Percentiles rank a stretch among this genome's conserved stretches.
phyloP scores from a whole-genome alignment of 345 rosid species.

The Eucalyptus polybractea region DNA sequence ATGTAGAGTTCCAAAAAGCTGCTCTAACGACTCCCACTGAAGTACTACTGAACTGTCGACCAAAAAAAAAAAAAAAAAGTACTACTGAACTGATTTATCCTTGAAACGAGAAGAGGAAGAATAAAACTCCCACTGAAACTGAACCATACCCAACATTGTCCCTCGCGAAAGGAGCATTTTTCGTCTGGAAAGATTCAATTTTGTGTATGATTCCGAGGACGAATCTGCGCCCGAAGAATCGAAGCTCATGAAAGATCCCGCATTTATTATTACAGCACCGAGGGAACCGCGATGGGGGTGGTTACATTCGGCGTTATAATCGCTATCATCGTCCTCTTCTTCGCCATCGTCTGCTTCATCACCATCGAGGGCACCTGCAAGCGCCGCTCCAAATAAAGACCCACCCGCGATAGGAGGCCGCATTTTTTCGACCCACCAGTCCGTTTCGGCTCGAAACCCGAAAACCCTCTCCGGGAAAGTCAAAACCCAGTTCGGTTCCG shows the following conservation, averaged over 20 bases:
- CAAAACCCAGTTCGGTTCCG: background rate
- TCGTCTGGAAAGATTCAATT: background rate
- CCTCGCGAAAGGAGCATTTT: background rate
- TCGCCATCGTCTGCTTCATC: constrained; percentile 48
- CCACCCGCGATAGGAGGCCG: background rate
- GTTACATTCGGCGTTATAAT: constrained; percentile 66
- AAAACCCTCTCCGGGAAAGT: background rate
- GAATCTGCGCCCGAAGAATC: background rate
- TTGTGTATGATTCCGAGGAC: background rate
- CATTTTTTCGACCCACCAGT: background rate
- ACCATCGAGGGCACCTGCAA: constrained; percentile 70
- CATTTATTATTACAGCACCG: background rate
- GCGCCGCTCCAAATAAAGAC: constrained; percentile 8
- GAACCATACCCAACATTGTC: background rate
- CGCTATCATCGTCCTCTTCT: constrained; percentile 55
- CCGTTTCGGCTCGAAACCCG: background rate
- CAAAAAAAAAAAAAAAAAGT: too few relatives aligned
- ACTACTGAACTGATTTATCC: background rate
- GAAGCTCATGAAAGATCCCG: background rate
- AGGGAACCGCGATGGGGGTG: constrained; percentile 32
- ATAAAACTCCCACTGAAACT: background rate
- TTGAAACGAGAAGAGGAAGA: background rate
- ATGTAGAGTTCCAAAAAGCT: background rate
- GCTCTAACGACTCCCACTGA: background rate
- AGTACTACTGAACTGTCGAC: background rate